Conservation (phyloP, 805 yeast species). For the Wickerhamiella domercqiae region DNA sequence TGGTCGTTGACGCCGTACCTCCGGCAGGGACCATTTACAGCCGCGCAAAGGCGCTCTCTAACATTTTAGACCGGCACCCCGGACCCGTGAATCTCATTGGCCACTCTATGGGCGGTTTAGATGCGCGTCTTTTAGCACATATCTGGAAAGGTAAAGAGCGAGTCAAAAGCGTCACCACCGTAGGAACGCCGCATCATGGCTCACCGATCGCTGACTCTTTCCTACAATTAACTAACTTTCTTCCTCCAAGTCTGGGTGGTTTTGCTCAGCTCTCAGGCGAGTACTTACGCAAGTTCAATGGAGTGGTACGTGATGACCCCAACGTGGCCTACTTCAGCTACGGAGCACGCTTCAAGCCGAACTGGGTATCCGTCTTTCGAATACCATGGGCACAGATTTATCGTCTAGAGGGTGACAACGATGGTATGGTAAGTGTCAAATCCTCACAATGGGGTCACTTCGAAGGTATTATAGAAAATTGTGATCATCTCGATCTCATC, state of each 20-base stretch:
- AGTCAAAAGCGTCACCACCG: slow-evolving; percentile 64
- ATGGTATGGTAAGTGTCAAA: slow-evolving; percentile 69
- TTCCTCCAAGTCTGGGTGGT: slow-evolving; percentile 22
- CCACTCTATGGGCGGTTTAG: slow-evolving; percentile 92
- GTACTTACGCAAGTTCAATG: slow-evolving; percentile 40
- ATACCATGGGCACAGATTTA: slow-evolving; percentile 51
- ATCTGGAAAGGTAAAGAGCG: slow-evolving; percentile 33
- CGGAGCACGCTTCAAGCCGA: slow-evolving; percentile 60
- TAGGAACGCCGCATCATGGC: slow-evolving; percentile 82
- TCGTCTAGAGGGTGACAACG: slow-evolving; percentile 43
- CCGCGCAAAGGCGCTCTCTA: slow-evolving; percentile 45
- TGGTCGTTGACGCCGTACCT: slow-evolving; percentile 62
- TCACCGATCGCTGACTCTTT: slow-evolving; percentile 67
- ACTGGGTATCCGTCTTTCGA: slow-evolving; percentile 44
- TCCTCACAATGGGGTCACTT: slow-evolving; percentile 78
- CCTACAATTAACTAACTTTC: slow-evolving; percentile 19
- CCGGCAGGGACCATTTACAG: slow-evolving; percentile 63
- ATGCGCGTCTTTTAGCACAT: slow-evolving; percentile 60
- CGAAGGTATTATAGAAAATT: slow-evolving; percentile 59
- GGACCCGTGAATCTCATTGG: slow-evolving; percentile 56
- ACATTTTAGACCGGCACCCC: slow-evolving; percentile 28
- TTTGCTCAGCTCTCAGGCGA: slow-evolving; percentile 54
- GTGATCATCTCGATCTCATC: slow-evolving; percentile 75
- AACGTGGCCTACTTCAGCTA: slow-evolving; percentile 62
- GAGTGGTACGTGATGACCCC: slow-evolving; percentile 36